Evolutionary conservation across 768 basidiomycete species (phyloP).

Genomic region (Leccinum barrowsii): DNA sequence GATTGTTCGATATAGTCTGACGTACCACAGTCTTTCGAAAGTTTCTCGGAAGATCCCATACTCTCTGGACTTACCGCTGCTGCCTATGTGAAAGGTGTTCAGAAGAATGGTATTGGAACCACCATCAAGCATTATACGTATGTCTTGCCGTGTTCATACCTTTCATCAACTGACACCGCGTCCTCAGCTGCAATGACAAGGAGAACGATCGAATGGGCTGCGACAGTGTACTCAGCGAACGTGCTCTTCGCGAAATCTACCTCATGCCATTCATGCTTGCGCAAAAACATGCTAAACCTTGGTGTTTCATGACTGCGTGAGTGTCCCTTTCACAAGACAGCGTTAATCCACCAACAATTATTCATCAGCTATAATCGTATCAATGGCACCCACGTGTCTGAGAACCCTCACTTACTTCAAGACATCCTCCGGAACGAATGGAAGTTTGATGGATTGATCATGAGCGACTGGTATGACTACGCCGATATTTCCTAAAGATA

Average conservation of each 20-base stretch:
- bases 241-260: conserved; percentile 57
- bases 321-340: conserved; percentile 19
- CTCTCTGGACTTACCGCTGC: conserved; percentile 69
- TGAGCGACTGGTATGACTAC: conserved; percentile 72
- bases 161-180: neutral
- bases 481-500: neutral
- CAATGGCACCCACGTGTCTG: conserved; percentile 70
- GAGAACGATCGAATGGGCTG: conserved; percentile 72
- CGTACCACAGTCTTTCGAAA: conserved; percentile 58
- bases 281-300: conserved; percentile 49
- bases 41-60: conserved; percentile 75
- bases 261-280: conserved; percentile 61
- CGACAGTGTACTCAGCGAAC: conserved; percentile 46
- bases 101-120: conserved; percentile 69
- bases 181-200: conserved; percentile 68
- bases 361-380: conserved; percentile 61
- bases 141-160: conserved; percentile 5
- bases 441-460: conserved; percentile 68
- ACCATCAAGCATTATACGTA: conserved; percentile 83
- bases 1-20: conserved; percentile 7
- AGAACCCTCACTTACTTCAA: conserved; percentile 55
- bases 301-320: conserved; percentile 60
- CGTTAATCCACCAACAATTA: neutral
- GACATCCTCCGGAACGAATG: conserved; percentile 70
- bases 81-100: conserved; percentile 73